A percentile compares a stretch with the other conserved stretches of the same genome.
phyloP scores from a whole-genome alignment of 202 grass and related monocot genomes.

The Elaeis oleifera region DNA sequence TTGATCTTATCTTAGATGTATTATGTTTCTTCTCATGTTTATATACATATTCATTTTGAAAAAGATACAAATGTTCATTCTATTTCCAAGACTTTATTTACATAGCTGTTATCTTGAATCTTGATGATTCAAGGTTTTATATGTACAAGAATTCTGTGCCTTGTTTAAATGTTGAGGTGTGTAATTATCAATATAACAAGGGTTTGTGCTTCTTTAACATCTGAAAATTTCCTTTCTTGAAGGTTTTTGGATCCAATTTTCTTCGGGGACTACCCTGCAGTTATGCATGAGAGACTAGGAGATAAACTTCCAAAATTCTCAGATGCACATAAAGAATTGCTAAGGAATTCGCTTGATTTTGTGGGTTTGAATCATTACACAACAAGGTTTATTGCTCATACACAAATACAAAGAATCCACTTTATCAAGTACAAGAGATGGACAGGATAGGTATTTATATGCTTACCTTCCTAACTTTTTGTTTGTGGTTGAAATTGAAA shows the following conservation, averaged over 20 bases:
- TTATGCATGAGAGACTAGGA: constrained; percentile 65
- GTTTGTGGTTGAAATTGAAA: not conserved
- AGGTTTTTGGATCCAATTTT: constrained; percentile 95
- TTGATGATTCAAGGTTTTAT: too few relatives aligned
- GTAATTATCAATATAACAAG: too few relatives aligned
- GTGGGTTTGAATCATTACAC: constrained; percentile 96
- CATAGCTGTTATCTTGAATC: too few relatives aligned
- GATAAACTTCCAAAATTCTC: constrained; percentile 83
- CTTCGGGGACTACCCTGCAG: constrained; percentile 87
- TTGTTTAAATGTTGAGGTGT: too few relatives aligned
- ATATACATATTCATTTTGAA: too few relatives aligned
- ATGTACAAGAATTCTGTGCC: too few relatives aligned
- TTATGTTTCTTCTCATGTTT: too few relatives aligned
- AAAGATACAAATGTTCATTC: too few relatives aligned
- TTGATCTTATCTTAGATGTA: too few relatives aligned
- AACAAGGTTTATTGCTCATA: constrained; percentile 70
- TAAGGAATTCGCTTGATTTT: constrained; percentile 91
- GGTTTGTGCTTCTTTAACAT: too few relatives aligned
- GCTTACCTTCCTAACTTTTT: constrained; percentile 2
- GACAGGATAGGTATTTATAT: constrained; percentile 59
- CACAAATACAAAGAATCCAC: constrained; percentile 28
- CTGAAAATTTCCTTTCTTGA: constrained; percentile 3
- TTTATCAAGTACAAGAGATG: constrained; percentile 64
- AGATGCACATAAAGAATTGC: constrained; percentile 65
- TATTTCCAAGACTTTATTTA: too few relatives aligned